phyloP scores from a whole-genome alignment of 805 yeast genomes.

The Starmerella stigmatis region DNA sequence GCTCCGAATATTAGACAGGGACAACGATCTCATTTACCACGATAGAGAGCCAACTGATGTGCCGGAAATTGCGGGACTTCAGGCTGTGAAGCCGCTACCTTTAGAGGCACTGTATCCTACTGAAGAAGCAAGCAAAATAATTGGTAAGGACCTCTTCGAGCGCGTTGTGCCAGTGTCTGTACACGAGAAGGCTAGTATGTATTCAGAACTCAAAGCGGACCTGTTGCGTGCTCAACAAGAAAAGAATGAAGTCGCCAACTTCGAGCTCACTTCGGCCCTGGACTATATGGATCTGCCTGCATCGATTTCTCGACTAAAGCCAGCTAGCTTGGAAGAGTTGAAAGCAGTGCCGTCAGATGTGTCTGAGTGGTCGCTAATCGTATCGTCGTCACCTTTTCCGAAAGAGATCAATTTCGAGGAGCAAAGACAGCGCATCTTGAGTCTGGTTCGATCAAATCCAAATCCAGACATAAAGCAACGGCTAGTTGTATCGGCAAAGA shows the following conservation, averaged over 20 bases:
- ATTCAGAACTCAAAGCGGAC: constrained; percentile 81
- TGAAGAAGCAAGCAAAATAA: constrained; percentile 35
- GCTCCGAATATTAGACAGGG: constrained; percentile 46
- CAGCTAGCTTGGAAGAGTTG: background rate
- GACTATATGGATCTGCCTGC: constrained; percentile 69
- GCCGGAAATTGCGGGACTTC: constrained; percentile 57
- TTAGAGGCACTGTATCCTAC: constrained; percentile 33
- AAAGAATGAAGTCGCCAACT: constrained; percentile 61
- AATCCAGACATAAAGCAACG: constrained; percentile 28
- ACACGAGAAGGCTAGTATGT: constrained; percentile 75
- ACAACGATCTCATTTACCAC: constrained; percentile 84
- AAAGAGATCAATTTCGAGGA: constrained; percentile 23
- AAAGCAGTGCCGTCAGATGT: constrained; percentile 33
- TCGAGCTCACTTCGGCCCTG: constrained; percentile 65
- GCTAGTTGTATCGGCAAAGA: constrained; percentile 32
- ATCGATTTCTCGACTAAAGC: constrained; percentile 24
- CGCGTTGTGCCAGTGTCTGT: constrained; percentile 77
- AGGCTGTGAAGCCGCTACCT: constrained; percentile 53
- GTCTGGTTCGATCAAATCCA: constrained; percentile 24
- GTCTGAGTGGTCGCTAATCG: constrained; percentile 33
- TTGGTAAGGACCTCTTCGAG: constrained; percentile 53
- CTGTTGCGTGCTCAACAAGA: constrained; percentile 66
- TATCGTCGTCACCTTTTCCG: constrained; percentile 2
- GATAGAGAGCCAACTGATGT: constrained; percentile 58
- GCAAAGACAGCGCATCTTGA: constrained; percentile 23